These are phyloP conservation scores for Pichia nakasei DNA, from an alignment of 805 yeast species.

Conservation along the genomic window DNA sequence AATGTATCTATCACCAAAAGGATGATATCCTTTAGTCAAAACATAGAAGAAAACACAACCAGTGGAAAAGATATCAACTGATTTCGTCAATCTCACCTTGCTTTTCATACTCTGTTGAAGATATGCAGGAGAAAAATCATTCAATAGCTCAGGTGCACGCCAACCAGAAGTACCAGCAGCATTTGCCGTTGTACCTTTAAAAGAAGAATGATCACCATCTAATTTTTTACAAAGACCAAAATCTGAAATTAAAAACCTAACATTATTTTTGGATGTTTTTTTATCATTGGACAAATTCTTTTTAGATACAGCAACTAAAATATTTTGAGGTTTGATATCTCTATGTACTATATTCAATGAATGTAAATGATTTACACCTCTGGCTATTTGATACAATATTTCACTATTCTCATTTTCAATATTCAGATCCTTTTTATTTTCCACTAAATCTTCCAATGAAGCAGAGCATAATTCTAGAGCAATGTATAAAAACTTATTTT, in stretches of 20 bases:
- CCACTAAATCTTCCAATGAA: conserved; percentile 78
- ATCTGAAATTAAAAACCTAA: conserved; percentile 80
- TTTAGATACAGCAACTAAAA: conserved; percentile 68
- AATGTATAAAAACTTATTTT: conserved; percentile 81
- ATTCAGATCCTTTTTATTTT: conserved; percentile 33
- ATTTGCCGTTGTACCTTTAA: conserved; percentile 83
- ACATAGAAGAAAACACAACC: conserved; percentile 93
- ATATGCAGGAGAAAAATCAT: conserved; percentile 29
- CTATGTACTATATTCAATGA: conserved; percentile 88
- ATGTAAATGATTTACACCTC: conserved; percentile 82
- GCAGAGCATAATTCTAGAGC: conserved; percentile 89
- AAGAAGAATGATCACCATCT: conserved; percentile 88
- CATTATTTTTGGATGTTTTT: conserved; percentile 28
- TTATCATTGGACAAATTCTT: conserved; percentile 24
- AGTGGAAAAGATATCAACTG: conserved; percentile 87
- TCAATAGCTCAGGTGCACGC: conserved; percentile 89
- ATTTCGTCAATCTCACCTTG: conserved; percentile 65
- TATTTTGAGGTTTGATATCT: conserved; percentile 91
- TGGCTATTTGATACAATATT: conserved; percentile 65
- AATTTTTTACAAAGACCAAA: conserved; percentile 91
- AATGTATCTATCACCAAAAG: conserved; percentile 86
- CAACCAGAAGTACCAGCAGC: conserved; percentile 98
- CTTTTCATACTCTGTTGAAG: conserved; percentile 10
- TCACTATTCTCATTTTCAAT: conserved; percentile 38
- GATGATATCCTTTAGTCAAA: conserved; percentile 76